A percentile compares a stretch with the other conserved stretches of the same genome.
These are phyloP conservation scores for Pontederia paniculata DNA, from an alignment of 176 grass and related monocot species.

Conservation along the genomic window DNA sequence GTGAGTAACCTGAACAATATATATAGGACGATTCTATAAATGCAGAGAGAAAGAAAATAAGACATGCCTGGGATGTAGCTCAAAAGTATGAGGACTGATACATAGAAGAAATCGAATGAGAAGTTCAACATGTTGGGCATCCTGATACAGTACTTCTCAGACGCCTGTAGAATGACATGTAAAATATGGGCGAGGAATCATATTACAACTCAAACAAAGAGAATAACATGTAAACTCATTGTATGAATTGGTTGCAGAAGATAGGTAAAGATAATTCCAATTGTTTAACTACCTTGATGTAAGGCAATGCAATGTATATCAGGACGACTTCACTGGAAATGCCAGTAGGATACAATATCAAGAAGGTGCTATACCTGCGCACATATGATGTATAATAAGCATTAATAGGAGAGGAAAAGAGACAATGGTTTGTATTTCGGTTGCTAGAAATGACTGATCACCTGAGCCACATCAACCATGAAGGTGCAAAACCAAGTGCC, in stretches of 20 bases:
- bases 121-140: constrained; percentile 27
- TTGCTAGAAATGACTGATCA: no score
- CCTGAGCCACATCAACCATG: constrained; percentile 93
- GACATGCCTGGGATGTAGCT: constrained; percentile 20
- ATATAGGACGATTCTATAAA: not conserved
- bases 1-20: not conserved
- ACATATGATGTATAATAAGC: not conserved
- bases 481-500: constrained; percentile 57
- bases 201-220: no score
- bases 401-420: no score
- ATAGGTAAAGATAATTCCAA: no score
- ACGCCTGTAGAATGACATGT: constrained; percentile 6
- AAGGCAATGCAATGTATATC: constrained; percentile 35
- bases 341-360: constrained; percentile 39
- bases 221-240: no score
- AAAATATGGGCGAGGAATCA: not conserved
- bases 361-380: constrained; percentile 38
- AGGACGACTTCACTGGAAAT: constrained; percentile 46
- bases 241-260: no score
- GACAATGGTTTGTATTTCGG: no score
- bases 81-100: constrained; percentile 4
- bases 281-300: constrained; percentile 30
- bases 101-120: constrained; percentile 19
- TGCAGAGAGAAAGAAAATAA: no score
- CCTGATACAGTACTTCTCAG: constrained; percentile 23